Conservation (phyloP, 805 yeast species). For the Yamadazyma sp. region DNA sequence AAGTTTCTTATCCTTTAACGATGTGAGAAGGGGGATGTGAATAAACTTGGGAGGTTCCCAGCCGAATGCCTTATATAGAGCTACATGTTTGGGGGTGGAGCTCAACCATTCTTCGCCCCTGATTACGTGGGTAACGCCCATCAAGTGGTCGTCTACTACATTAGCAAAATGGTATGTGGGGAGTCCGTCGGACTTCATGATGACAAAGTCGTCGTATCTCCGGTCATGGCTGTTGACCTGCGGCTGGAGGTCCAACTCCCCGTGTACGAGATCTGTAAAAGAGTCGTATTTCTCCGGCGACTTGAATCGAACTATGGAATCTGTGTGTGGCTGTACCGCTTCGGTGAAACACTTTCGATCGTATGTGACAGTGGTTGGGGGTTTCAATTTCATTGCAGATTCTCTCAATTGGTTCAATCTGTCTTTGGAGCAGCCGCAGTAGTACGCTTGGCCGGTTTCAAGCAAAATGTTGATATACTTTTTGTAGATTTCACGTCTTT, state of each 20-base stretch:
- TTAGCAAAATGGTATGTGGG: conserved; percentile 98
- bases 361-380: conserved; percentile 90
- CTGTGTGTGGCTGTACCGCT: conserved; percentile 37
- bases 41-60: conserved; percentile 80
- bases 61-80: conserved; percentile 79
- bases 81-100: conserved; percentile 92
- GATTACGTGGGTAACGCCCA: conserved; percentile 91
- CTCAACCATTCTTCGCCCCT: conserved; percentile 98
- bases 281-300: conserved; percentile 70
- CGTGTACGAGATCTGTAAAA: conserved; percentile 77
- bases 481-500: conserved; percentile 65
- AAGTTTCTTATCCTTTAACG: conserved; percentile 68
- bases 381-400: conserved; percentile 70
- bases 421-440: conserved; percentile 84
- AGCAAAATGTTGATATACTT: conserved; percentile 57
- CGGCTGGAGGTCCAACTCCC: conserved; percentile 71
- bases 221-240: conserved; percentile 69
- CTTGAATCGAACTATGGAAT: conserved; percentile 63
- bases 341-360: conserved; percentile 74
- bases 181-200: conserved; percentile 87
- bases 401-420: conserved; percentile 66
- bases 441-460: conserved; percentile 71
- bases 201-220: conserved; percentile 85
- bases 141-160: conserved; percentile 90
- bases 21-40: conserved; percentile 89